phyloP scores from a whole-genome alignment of 1,284 basidiomycete genomes.

The Cryptococcus jaspeensis region DNA sequence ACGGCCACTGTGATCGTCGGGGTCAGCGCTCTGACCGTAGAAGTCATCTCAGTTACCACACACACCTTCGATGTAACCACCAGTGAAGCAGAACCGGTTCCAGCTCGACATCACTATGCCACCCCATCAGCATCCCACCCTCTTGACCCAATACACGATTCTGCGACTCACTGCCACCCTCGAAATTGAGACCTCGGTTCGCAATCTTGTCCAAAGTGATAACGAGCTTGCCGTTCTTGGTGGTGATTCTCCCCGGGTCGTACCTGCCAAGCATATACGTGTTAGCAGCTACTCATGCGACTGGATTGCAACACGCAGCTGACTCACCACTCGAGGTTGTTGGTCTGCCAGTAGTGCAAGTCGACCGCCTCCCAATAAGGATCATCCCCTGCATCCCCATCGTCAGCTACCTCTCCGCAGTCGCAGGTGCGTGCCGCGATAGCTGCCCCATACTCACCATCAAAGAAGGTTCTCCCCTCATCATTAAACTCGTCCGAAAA shows the following conservation, averaged over 20 bases:
- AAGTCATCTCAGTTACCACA: no score
- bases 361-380: slow-evolving; percentile 59
- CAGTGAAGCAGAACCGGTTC: slow-evolving; percentile 94
- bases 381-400: slow-evolving; percentile 51
- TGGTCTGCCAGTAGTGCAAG: slow-evolving; percentile 66
- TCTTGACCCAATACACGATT: neutral
- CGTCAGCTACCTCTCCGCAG: neutral
- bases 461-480: slow-evolving; percentile 63
- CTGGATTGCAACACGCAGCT: no score
- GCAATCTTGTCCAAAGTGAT: slow-evolving; percentile 61
- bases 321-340: slow-evolving; percentile 73
- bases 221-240: slow-evolving; percentile 65
- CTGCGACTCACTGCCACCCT: slow-evolving; percentile 58
- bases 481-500: slow-evolving; percentile 90
- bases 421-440: no score
- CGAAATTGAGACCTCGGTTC: slow-evolving; percentile 72
- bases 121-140: slow-evolving; percentile 1
- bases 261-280: slow-evolving; percentile 23
- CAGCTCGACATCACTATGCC: slow-evolving; percentile 56
- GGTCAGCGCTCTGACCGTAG: no score
- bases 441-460: slow-evolving; percentile 46
- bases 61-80: slow-evolving; percentile 70
- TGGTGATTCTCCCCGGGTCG: slow-evolving; percentile 59
- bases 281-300: slow-evolving; percentile 25
- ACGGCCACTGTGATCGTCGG: slow-evolving; percentile 50